These are phyloP conservation scores for Candida pini DNA, from an alignment of 805 yeast genomes.

Conservation along the genomic window DNA sequence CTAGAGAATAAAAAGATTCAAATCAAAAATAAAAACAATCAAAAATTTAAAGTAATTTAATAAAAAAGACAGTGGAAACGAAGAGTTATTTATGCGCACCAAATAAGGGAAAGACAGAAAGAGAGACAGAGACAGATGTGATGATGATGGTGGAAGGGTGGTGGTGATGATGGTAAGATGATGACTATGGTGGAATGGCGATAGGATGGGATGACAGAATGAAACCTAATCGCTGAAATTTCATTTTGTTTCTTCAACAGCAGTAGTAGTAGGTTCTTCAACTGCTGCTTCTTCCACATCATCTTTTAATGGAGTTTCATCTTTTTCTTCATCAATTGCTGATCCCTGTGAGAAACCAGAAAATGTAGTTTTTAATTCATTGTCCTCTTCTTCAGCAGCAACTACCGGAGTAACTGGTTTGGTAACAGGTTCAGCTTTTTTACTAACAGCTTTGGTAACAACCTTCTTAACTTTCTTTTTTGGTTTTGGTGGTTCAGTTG, in stretches of 20 bases:
- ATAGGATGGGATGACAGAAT: too few species aligned
- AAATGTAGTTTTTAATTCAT: conserved; percentile 27
- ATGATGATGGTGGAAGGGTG: too few species aligned
- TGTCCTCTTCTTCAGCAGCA: conserved; percentile 9
- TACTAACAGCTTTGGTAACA: conserved; percentile 1
- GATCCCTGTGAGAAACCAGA: conserved; percentile 45
- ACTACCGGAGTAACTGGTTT: conserved; percentile 6
- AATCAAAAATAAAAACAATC: not conserved
- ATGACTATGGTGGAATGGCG: too few species aligned
- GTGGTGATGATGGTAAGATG: too few species aligned
- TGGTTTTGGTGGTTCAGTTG: conserved; percentile 17
- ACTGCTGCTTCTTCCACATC: conserved; percentile 2
- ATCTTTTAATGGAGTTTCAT: conserved; percentile 3
- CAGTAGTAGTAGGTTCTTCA: not conserved
- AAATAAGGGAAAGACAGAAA: too few species aligned
- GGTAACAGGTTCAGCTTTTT: conserved; percentile 4
- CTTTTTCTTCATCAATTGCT: conserved; percentile 11
- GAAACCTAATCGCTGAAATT: not conserved
- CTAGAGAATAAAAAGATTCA: not conserved
- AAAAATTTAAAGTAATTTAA: not conserved
- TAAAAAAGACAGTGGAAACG: not conserved
- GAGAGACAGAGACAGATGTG: too few species aligned
- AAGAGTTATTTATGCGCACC: too few species aligned
- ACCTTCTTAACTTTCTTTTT: conserved; percentile 12
- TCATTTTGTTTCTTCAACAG: not conserved